These are phyloP conservation scores for Penicillium sp. DNA, from an alignment of 2,329 filamentous ascomycete species.

Conservation along the genomic window DNA sequence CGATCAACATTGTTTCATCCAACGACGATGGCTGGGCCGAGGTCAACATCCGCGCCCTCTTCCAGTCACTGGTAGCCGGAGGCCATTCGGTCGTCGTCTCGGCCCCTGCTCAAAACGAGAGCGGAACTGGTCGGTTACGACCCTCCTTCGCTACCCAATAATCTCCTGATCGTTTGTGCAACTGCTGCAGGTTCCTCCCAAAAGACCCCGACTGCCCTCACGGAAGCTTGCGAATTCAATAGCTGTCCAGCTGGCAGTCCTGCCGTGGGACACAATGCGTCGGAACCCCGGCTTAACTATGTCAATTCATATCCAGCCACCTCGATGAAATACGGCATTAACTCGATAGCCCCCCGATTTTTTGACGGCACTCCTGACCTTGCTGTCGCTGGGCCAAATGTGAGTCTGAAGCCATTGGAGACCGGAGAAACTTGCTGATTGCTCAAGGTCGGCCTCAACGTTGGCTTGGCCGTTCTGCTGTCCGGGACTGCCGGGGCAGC, in stretches of 20 bases:
- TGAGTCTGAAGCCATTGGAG: conserved; percentile 21
- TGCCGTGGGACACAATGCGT: conserved; percentile 57
- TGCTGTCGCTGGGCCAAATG: conserved; percentile 65
- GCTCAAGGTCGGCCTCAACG: conserved; percentile 47
- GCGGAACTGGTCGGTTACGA: conserved; percentile 54
- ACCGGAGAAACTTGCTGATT: neutral
- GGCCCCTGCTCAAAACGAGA: conserved; percentile 65
- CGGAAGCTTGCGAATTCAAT: conserved; percentile 57
- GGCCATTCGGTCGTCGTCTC: conserved; percentile 65
- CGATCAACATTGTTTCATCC: conserved; percentile 59
- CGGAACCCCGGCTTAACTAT: conserved; percentile 63
- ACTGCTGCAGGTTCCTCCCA: conserved; percentile 52
- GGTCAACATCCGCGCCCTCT: conserved; percentile 61
- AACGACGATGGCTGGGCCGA: conserved; percentile 77
- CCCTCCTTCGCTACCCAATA: neutral
- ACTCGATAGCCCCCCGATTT: conserved; percentile 53
- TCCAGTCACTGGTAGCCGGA: conserved; percentile 54
- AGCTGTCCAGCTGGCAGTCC: conserved; percentile 60
- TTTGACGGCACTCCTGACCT: conserved; percentile 60
- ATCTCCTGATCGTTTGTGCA: conserved; percentile 2
- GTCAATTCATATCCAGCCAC: conserved; percentile 70
- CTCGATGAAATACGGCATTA: conserved; percentile 61
- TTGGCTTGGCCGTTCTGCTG: conserved; percentile 56
- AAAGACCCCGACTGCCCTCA: conserved; percentile 48
- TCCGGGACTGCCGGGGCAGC: conserved; percentile 69